These are phyloP conservation scores for Alliaria petiolata DNA, from an alignment of 345 rosid species.

Conservation along the genomic window DNA sequence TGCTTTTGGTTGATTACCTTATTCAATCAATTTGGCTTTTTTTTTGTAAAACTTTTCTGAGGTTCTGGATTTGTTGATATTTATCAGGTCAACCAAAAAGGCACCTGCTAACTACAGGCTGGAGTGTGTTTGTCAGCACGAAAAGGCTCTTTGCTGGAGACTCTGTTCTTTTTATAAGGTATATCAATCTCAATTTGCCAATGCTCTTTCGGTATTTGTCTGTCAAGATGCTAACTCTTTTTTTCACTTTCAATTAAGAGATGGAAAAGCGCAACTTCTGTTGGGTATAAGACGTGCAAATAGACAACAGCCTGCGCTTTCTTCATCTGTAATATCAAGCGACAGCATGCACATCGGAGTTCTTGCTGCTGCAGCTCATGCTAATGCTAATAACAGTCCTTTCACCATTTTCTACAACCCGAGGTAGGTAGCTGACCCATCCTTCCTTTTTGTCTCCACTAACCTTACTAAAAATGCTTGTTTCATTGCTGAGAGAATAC, in stretches of 20 bases:
- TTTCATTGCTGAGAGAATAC: constrained; percentile 22
- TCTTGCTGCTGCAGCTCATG: constrained; percentile 99
- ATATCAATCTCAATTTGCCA: constrained; percentile 10
- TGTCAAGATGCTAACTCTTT: constrained; percentile 5
- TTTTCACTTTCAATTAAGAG: constrained; percentile 46
- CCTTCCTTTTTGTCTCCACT: neutral
- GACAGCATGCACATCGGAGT: constrained; percentile 99
- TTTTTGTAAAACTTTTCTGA: neutral
- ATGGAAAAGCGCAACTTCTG: constrained; percentile 85
- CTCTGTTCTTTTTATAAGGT: constrained; percentile 93
- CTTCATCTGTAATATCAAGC: constrained; percentile 94
- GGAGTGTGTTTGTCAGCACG: constrained; percentile 94
- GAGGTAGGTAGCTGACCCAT: constrained; percentile 50
- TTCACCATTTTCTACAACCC: constrained; percentile 94
- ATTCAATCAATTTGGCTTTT: neutral
- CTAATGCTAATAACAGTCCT: constrained; percentile 89
- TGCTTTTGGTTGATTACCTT: neutral
- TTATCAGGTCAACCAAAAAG: constrained; percentile 86
- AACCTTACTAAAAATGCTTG: neutral
- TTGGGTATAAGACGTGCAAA: constrained; percentile 87
- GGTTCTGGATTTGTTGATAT: constrained; percentile 7
- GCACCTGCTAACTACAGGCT: constrained; percentile 87
- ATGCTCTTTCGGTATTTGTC: constrained; percentile 1
- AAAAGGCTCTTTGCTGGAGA: constrained; percentile 94
- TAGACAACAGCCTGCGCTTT: constrained; percentile 86